A percentile compares a stretch with the other conserved stretches of the same genome.
phyloP scores from a whole-genome alignment of 768 basidiomycete genomes.

The Gymnopilus junonius region DNA sequence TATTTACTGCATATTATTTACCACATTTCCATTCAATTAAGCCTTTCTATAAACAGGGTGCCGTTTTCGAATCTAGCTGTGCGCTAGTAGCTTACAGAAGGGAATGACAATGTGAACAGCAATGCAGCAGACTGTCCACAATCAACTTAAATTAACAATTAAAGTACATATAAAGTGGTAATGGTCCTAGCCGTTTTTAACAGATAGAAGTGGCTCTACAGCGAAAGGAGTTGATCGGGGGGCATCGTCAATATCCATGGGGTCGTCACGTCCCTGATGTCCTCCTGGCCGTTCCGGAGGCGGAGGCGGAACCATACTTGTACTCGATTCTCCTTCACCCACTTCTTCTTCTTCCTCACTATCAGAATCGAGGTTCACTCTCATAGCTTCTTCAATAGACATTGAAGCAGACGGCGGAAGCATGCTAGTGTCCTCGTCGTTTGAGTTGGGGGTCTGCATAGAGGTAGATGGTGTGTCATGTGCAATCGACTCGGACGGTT shows the following conservation, averaged over 20 bases:
- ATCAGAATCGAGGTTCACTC: slow-evolving; percentile 34
- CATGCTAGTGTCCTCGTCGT: slow-evolving; percentile 32
- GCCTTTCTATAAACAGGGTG: neutral
- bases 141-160: slow-evolving; percentile 15
- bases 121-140: neutral
- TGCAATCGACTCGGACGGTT: slow-evolving; percentile 23
- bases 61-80: neutral
- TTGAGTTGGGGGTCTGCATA: slow-evolving; percentile 45
- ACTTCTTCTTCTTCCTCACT: slow-evolving; percentile 26
- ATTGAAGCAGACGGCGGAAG: slow-evolving; percentile 24
- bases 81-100: neutral
- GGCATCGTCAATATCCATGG: slow-evolving; percentile 14
- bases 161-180: slow-evolving; percentile 6
- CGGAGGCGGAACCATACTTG: neutral
- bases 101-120: neutral
- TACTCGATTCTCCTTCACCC: neutral
- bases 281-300: neutral
- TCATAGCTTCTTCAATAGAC: slow-evolving; percentile 40
- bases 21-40: neutral
- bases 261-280: neutral
- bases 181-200: neutral
- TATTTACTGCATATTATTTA: neutral
- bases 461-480: slow-evolving; percentile 42
- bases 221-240: neutral
- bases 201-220: slow-evolving; percentile 19